phyloP scores from a whole-genome alignment of 2,329 filamentous ascomycete genomes.

The Aquanectria penicillioides region DNA sequence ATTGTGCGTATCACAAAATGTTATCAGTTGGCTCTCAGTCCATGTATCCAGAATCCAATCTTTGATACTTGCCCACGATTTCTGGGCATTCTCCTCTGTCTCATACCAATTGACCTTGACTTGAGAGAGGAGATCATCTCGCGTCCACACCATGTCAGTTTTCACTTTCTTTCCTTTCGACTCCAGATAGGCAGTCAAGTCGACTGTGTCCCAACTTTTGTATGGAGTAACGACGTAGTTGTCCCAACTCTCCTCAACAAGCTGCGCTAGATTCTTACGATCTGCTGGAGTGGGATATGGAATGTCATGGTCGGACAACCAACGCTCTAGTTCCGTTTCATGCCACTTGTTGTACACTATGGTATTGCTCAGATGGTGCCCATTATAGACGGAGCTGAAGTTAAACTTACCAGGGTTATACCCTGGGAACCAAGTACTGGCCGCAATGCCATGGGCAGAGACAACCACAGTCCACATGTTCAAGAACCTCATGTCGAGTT shows the following conservation, averaged over 20 bases:
- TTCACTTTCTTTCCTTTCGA: conserved; percentile 77
- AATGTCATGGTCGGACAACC: conserved; percentile 92
- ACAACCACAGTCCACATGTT: conserved; percentile 77
- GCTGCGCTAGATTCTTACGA: conserved; percentile 90
- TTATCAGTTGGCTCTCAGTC: conserved; percentile 92
- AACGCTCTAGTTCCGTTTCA: conserved; percentile 95
- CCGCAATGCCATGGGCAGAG: conserved; percentile 74
- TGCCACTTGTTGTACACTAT: conserved; percentile 99
- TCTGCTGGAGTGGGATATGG: conserved; percentile 91
- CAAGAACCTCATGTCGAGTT: conserved; percentile 78
- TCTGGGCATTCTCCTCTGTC: conserved; percentile 78
- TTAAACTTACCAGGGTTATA: conserved; percentile 80
- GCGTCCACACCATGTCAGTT: conserved; percentile 72
- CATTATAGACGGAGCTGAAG: neutral
- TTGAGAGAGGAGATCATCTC: conserved; percentile 73
- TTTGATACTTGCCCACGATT: conserved; percentile 77
- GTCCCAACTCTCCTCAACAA: conserved; percentile 94
- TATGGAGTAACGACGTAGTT: conserved; percentile 79
- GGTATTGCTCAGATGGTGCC: neutral
- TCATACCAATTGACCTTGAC: conserved; percentile 82
- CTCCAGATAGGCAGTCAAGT: conserved; percentile 74
- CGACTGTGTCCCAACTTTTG: conserved; percentile 77
- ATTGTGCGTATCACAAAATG: conserved; percentile 87
- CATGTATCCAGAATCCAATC: conserved; percentile 97
- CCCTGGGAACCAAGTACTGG: conserved; percentile 82